Conservation (phyloP, 805 yeast species). For the Kuraishia borneana region DNA sequence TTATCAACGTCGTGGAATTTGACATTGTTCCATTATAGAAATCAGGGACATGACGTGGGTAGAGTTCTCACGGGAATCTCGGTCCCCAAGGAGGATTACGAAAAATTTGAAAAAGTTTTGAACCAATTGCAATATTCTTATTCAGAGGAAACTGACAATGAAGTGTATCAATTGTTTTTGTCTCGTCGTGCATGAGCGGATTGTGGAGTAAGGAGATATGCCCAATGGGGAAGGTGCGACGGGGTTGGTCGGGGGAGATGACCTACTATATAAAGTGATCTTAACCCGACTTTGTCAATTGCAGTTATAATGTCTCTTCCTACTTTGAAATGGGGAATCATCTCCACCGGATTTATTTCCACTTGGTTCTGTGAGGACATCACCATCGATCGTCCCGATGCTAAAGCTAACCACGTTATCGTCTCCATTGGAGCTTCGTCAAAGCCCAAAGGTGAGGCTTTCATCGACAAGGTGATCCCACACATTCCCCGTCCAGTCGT, state of each 20-base stretch:
- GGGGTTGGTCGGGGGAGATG: too few species aligned
- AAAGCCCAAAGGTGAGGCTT: slow-evolving; percentile 22
- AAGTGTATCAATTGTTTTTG: slow-evolving; percentile 76
- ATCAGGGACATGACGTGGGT: slow-evolving; percentile 93
- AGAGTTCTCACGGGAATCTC: slow-evolving; percentile 84
- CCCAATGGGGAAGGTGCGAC: too few species aligned
- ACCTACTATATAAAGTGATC: too few species aligned
- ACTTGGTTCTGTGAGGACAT: slow-evolving; percentile 29
- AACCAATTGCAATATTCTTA: slow-evolving; percentile 64
- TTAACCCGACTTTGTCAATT: too few species aligned
- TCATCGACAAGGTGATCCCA: slow-evolving; percentile 10
- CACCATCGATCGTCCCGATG: slow-evolving; percentile 12
- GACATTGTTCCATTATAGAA: slow-evolving; percentile 91
- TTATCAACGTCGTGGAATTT: slow-evolving; percentile 81
- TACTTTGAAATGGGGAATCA: slow-evolving; percentile 32
- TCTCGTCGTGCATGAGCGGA: too few species aligned
- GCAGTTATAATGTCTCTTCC: too few species aligned
- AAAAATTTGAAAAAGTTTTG: slow-evolving; percentile 58
- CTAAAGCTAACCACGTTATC: slow-evolving; percentile 20
- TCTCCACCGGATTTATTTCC: slow-evolving; percentile 40
- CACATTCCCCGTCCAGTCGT: slow-evolving; percentile 10
- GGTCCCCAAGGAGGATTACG: slow-evolving; percentile 63
- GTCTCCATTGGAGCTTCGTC: slow-evolving; percentile 28
- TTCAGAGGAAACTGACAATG: slow-evolving; percentile 73
- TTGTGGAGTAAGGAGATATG: too few species aligned